Evolutionary conservation across 2,329 filamentous ascomycete genomes (phyloP), one percentile per base, ranked within the genome.

Genomic region (Aureobasidium pullulans): DNA sequence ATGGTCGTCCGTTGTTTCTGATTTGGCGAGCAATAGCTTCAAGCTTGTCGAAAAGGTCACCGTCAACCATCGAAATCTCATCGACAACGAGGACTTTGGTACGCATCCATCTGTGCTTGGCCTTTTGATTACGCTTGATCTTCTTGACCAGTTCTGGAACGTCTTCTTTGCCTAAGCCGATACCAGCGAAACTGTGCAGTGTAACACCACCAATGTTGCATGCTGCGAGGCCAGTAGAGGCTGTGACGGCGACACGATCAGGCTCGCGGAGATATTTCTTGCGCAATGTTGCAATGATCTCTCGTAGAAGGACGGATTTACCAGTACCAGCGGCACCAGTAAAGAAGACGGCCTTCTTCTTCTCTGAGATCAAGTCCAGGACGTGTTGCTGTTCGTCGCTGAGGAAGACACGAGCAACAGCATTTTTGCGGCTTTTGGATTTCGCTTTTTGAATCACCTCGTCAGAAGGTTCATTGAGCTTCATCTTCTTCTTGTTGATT

Each of bases 31-130:
- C 93, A 65, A 99, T 88, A 62, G 88, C 84, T 62, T 95, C 91
- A 16, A 99, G 81, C 72, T 99, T 99, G 76, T 99, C 94, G 65
- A 97, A 99, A 0, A 99, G 79, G 36, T 96, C 92, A 1, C 90
- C 94, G 67, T 99, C 94, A 4, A 99, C 92, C 95, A 99, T 99
- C 11, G 94, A 97, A 3, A 99, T 86, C 71, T 99, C 94, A 73
- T 99, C 94, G 66, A 99, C 84, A 65, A 99, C 81, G 28, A 99
- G 81, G 11, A 90, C 84, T 69, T 92, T 96, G 0, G 91, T 96
- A 60, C 85, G 84, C 64, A 95, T 76, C 95, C 95, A 99, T 42
- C 93, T 84, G 64, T 85, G 87, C 70, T 89, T 93, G 23, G 91
- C 90, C 71, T 96, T 97, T 16, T 83, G 80, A 65, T 97, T 96